Percentiles rank a stretch among this genome's conserved stretches.
phyloP scores from a whole-genome alignment of 306 rosid species.

The Benincasa hispida region DNA sequence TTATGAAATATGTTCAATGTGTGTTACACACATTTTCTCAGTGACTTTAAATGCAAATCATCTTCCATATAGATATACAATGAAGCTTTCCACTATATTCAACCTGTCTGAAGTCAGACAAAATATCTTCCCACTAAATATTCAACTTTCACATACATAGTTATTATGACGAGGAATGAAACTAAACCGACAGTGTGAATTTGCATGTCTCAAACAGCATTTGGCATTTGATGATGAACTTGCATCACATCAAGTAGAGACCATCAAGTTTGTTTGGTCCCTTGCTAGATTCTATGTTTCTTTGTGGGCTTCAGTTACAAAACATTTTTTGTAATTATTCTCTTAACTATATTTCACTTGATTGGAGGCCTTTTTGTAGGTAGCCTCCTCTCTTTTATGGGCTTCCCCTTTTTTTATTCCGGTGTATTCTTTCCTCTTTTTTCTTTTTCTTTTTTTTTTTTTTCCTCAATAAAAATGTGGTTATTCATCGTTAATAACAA shows the following conservation, averaged over 20 bases:
- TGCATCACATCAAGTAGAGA: not conserved
- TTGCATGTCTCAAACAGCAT: not conserved
- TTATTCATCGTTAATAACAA: no score
- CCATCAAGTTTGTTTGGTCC: no score
- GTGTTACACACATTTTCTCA: not conserved
- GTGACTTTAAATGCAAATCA: not conserved
- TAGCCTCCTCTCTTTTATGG: no score
- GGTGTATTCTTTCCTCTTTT: no score
- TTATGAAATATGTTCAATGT: not conserved
- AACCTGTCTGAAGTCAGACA: not conserved
- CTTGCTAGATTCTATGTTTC: no score
- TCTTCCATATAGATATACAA: not conserved
- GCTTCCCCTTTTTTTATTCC: no score
- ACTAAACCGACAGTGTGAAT: not conserved
- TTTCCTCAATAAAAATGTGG: no score
- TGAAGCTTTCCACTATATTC: not conserved
- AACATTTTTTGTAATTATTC: no score
- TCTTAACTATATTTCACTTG: no score
- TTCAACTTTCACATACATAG: not conserved
- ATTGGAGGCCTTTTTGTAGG: no score
- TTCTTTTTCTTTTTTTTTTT: no score
- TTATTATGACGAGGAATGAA: not conserved
- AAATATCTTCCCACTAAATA: not conserved
- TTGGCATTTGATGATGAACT: not conserved
- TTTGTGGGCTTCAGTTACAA: no score